phyloP scores from a whole-genome alignment of 352 stramenopile genomes.

The Phytophthora idaei region DNA sequence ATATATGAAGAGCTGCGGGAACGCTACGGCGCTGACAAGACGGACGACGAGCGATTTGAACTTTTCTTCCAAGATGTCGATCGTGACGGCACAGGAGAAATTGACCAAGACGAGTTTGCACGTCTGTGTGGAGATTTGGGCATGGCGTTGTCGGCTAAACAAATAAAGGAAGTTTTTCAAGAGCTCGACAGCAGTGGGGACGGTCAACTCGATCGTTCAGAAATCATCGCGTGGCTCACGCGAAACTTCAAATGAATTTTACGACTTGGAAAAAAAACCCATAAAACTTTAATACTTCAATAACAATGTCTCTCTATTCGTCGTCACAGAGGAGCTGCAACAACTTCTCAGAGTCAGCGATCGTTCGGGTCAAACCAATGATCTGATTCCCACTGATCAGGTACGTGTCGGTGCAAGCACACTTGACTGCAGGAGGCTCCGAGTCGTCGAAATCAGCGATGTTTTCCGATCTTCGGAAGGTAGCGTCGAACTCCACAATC shows the following conservation, averaged over 20 bases:
- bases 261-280: background rate
- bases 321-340: conserved; percentile 66
- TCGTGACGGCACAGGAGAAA: conserved; percentile 58
- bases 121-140: conserved; percentile 68
- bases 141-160: conserved; percentile 63
- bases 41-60: conserved; percentile 63
- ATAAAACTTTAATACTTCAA: conserved; percentile 6
- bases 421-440: conserved; percentile 47
- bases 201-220: conserved; percentile 58
- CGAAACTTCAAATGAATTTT: conserved; percentile 42
- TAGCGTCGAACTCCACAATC: conserved; percentile 79
- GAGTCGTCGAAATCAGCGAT: conserved; percentile 34
- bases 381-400: conserved; percentile 75
- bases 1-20: conserved; percentile 61
- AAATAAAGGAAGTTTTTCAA: conserved; percentile 61
- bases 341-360: conserved; percentile 82
- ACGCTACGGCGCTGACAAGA: conserved; percentile 57
- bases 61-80: conserved; percentile 73
- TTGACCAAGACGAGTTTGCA: conserved; percentile 71
- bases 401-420: conserved; percentile 79
- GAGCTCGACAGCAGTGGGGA: conserved; percentile 70
- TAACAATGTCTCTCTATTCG: conserved; percentile 32
- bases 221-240: conserved; percentile 67
- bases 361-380: conserved; percentile 78
- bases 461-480: conserved; percentile 51